Conservation (phyloP, 306 rosid species). For the Lupinus albus region DNA sequence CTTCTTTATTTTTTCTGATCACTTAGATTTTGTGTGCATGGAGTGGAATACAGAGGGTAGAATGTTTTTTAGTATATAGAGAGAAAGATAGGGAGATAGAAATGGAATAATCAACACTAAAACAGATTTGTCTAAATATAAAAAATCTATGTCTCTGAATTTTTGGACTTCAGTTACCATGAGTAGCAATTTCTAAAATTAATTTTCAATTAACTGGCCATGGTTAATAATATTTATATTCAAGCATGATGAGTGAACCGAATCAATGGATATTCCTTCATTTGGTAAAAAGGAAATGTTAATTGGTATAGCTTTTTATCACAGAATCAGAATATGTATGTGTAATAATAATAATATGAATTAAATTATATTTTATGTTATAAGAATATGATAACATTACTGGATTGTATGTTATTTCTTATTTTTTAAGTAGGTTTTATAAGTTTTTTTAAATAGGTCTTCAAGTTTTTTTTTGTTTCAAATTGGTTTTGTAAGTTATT, state of each 20-base stretch:
- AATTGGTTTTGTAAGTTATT: too few species aligned
- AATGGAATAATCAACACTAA: neutral
- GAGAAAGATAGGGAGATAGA: neutral
- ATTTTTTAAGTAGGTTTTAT: too few species aligned
- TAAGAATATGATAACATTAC: too few species aligned
- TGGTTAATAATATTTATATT: neutral
- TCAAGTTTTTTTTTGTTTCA: too few species aligned
- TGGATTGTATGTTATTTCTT: too few species aligned
- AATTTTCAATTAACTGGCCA: neutral
- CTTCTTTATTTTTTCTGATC: neutral
- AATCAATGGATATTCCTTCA: too few species aligned
- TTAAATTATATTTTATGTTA: too few species aligned
- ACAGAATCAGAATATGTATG: too few species aligned
- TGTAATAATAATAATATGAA: too few species aligned
- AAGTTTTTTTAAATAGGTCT: too few species aligned
- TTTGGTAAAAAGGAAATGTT: too few species aligned
- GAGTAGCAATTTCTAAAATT: neutral
- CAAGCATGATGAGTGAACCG: neutral
- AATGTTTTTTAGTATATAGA: neutral
- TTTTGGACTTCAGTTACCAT: neutral
- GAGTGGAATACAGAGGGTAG: neutral
- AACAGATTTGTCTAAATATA: neutral
- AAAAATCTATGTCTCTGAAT: neutral
- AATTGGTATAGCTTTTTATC: too few species aligned
- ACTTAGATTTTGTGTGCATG: neutral